phyloP scores from a whole-genome alignment of 345 rosid species.

The Reutealis trisperma region DNA sequence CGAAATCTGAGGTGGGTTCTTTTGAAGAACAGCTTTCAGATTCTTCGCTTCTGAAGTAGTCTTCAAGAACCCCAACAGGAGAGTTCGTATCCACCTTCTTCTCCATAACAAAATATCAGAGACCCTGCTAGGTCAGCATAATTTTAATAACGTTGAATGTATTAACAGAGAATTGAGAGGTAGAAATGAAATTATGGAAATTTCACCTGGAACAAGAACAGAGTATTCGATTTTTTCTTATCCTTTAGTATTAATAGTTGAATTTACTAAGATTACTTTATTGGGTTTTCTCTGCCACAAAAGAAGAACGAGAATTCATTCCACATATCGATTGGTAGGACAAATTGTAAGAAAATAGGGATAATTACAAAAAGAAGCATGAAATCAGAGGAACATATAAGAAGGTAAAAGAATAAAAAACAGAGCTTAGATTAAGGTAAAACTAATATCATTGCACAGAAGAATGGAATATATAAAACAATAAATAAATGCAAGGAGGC shows the following conservation, averaged over 20 bases:
- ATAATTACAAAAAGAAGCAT: background rate
- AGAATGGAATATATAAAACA: background rate
- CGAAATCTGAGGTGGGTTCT: constrained; percentile 36
- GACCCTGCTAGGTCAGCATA: background rate
- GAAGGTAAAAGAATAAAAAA: background rate
- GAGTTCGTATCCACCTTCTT: constrained; percentile 51
- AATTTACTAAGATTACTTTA: background rate
- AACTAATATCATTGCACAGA: background rate
- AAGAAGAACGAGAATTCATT: background rate
- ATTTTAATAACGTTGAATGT: too few relatives aligned
- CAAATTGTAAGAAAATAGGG: background rate
- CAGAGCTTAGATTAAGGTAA: background rate
- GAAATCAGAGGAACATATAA: too few relatives aligned
- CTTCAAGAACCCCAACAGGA: constrained; percentile 79
- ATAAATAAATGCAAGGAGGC: too few relatives aligned
- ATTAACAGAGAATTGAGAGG: background rate
- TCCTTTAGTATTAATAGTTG: background rate
- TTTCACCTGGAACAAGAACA: constrained; percentile 1
- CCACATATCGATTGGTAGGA: background rate
- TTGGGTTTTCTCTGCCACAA: background rate
- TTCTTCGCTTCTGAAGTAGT: constrained; percentile 71
- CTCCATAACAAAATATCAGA: constrained; percentile 35
- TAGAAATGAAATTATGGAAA: background rate
- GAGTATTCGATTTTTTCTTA: background rate
- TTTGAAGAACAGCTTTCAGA: constrained; percentile 42